These are phyloP conservation scores for Phytophthora hybrid DNA, from an alignment of 352 stramenopile species.

Conservation along the genomic window DNA sequence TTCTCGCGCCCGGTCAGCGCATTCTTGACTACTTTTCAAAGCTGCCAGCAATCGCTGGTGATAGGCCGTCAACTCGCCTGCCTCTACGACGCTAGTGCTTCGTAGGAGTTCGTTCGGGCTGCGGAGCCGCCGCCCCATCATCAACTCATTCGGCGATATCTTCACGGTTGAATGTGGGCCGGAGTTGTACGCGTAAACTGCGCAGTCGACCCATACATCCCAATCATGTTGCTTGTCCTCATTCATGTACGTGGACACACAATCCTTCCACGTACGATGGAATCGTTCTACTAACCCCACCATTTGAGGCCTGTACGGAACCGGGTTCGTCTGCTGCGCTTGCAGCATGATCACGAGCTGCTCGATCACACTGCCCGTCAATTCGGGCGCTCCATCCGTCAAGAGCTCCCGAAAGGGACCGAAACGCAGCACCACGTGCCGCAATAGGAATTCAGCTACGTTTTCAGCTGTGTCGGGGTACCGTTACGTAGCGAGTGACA, in stretches of 20 bases:
- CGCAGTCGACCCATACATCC: not conserved
- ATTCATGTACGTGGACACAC: not conserved
- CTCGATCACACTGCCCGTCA: not conserved
- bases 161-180: not conserved
- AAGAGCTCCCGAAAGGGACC: not conserved
- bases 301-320: not conserved
- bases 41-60: not conserved
- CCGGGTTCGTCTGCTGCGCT: not conserved
- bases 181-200: not conserved
- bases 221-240: not conserved
- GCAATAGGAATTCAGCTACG: not conserved
- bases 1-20: not conserved
- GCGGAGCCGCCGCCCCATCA: not conserved
- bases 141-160: constrained; percentile 1
- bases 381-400: not conserved
- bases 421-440: not conserved
- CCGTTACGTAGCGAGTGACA: not conserved
- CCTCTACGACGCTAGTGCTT: not conserved
- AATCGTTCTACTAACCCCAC: not conserved
- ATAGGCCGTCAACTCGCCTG: not conserved
- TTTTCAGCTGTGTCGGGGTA: not conserved
- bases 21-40: not conserved
- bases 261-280: not conserved
- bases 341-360: not conserved
- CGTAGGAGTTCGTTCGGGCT: constrained; percentile 1